phyloP scores from a whole-genome alignment of 1,139 yeast genomes.

The Candida gigantensis region DNA sequence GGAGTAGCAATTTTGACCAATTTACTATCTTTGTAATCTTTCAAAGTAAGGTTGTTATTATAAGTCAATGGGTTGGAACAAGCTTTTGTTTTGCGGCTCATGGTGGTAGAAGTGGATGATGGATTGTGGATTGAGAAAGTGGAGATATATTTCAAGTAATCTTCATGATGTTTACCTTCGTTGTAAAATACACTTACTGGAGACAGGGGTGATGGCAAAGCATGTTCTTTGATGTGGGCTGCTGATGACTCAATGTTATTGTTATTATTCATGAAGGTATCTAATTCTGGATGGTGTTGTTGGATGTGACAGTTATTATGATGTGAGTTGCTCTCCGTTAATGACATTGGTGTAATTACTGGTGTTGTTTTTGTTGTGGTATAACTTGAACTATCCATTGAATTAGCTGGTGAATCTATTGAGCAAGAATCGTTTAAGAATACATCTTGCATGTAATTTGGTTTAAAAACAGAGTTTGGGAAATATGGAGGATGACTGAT shows the following conservation, averaged over 20 bases:
- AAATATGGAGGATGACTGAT: not conserved
- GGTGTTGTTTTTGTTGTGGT: constrained; percentile 6
- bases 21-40: not conserved
- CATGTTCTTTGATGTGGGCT: not conserved
- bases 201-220: constrained; percentile 5
- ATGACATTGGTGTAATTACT: constrained; percentile 1
- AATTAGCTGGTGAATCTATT: constrained; percentile 4
- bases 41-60: not conserved
- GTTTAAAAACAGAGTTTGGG: constrained; percentile 5
- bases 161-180: constrained; percentile 2
- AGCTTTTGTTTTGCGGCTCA: too few species aligned
- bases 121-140: constrained; percentile 1
- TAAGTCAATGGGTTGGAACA: not conserved
- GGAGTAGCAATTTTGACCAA: not conserved
- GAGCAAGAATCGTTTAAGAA: constrained; percentile 6
- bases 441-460: constrained; percentile 7
- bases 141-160: constrained; percentile 1
- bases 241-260: not conserved
- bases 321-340: too few species aligned
- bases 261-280: not conserved
- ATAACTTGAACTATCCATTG: constrained; percentile 4
- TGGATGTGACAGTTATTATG: too few species aligned
- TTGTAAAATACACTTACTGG: not conserved
- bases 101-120: not conserved
- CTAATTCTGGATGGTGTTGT: not conserved